Evolutionary conservation across 768 basidiomycete species (phyloP).

Genomic region (Amanita muscaria): DNA sequence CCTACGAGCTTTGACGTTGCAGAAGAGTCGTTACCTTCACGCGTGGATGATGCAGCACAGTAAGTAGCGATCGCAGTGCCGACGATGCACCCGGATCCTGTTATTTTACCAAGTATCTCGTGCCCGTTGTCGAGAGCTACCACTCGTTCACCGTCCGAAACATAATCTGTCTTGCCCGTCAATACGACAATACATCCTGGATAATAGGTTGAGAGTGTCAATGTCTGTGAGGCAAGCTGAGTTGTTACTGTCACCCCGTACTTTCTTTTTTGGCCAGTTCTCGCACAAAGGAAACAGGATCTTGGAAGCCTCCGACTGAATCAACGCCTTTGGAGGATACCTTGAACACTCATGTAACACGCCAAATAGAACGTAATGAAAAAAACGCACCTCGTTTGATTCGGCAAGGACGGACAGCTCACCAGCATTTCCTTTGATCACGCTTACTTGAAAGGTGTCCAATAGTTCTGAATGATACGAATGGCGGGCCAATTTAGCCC

Average conservation of each 20-base stretch:
- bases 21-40: conserved; percentile 20
- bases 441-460: conserved; percentile 72
- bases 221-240: neutral
- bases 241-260: conserved; percentile 39
- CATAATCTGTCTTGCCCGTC: conserved; percentile 73
- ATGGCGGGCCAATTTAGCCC: neutral
- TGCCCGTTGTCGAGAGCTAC: conserved; percentile 72
- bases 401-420: conserved; percentile 76
- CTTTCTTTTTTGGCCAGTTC: conserved; percentile 66
- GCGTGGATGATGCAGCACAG: conserved; percentile 48
- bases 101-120: conserved; percentile 65
- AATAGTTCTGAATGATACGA: conserved; percentile 46
- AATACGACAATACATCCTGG: conserved; percentile 74
- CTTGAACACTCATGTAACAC: conserved; percentile 23
- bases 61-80: conserved; percentile 74
- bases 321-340: conserved; percentile 80
- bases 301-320: conserved; percentile 72
- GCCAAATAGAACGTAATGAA: neutral
- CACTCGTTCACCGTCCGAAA: conserved; percentile 71
- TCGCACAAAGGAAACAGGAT: conserved; percentile 65
- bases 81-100: conserved; percentile 84
- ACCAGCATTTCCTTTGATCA: conserved; percentile 91
- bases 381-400: conserved; percentile 58
- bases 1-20: conserved; percentile 42
- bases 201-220: neutral